Evolutionary conservation across 2,329 filamentous ascomycete genomes (phyloP).

Genomic region (Rhexocercosporidium sp.): DNA sequence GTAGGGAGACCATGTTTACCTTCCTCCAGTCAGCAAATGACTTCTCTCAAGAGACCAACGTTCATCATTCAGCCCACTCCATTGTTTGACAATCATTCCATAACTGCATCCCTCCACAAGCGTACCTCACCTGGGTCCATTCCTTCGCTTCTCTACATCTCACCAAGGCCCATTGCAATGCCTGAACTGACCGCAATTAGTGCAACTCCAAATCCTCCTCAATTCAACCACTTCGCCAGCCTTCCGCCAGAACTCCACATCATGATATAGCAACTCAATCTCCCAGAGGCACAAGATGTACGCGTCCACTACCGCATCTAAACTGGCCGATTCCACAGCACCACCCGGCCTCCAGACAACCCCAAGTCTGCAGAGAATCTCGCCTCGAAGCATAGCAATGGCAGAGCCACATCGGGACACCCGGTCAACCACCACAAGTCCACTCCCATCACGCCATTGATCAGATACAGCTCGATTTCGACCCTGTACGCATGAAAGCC

Average conservation of each 20-base stretch:
- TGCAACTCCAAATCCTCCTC: neutral
- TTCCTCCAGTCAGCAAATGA: no score
- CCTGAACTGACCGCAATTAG: neutral
- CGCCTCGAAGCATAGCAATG: neutral
- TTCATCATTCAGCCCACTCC: neutral
- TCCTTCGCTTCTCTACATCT: neutral
- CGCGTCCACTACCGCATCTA: neutral
- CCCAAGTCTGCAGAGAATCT: neutral
- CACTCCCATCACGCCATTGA: slow-evolving; percentile 4
- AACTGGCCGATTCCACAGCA: neutral
- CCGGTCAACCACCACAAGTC: slow-evolving; percentile 2
- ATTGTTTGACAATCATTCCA: neutral
- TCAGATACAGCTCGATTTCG: slow-evolving; percentile 11
- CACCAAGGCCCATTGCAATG: neutral
- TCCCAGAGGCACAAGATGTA: neutral
- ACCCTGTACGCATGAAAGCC: slow-evolving; percentile 1
- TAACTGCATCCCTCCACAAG: neutral
- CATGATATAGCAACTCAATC: slow-evolving; percentile 8
- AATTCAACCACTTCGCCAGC: neutral
- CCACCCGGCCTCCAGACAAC: neutral
- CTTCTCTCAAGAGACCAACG: neutral
- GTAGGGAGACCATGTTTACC: no score
- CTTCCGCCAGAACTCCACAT: slow-evolving; percentile 11
- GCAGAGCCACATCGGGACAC: neutral
- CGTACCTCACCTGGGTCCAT: neutral